Evolutionary conservation across 176 grass and related monocot species (phyloP), one percentile per base, ranked within the genome.

Genomic region (Oryza longistaminata): DNA sequence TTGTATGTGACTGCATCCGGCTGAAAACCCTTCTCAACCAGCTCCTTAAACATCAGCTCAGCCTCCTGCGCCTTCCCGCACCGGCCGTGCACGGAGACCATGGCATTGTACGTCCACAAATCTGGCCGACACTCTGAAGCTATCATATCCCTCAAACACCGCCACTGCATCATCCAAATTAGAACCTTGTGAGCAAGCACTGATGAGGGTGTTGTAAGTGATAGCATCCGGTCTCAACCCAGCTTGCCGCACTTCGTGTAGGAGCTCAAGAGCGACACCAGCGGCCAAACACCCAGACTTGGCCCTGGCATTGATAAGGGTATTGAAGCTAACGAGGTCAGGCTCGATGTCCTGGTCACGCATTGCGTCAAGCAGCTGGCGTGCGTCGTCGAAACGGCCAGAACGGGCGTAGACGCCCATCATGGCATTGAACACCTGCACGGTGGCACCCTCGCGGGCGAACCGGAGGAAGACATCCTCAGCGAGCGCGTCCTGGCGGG

Each of bases 261-360:
- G 87, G 66, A 98, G 93, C 64, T 95, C 89, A 19, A 92, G 67
- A 12, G 96, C 89, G 3, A 81, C 83, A 11, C 93, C 91, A 0
- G 93, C 80, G n/a, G 77, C 31, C 19, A 92, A 87, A 40, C 69
- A 88, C 27, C 87, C 66, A 0, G 93, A 87, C 86, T 98, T 98
- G 5, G 93, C 87, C 87, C 91, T 90, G 31, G 96, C 96, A 33
- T 98, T 98, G 35, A 98, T 95, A 24, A 98, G 85, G 2, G 95
- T 98, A 80, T 98, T 98, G 60, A 95, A 98, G 89, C 91, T 98
- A 8, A 98, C 93, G 10, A 98, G 93, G 69, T 98, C 96, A 6
- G 96, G 96, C 76, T 93, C 96, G 58, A 98, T 88, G 27, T 93
- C 93, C 14, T 71, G 86, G 0, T 86, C 89, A 1, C 74, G 89